Percentiles rank a stretch among this genome's conserved stretches.
Conservation (phyloP, 129 eudicot species). For the Flaveria trinervia region DNA sequence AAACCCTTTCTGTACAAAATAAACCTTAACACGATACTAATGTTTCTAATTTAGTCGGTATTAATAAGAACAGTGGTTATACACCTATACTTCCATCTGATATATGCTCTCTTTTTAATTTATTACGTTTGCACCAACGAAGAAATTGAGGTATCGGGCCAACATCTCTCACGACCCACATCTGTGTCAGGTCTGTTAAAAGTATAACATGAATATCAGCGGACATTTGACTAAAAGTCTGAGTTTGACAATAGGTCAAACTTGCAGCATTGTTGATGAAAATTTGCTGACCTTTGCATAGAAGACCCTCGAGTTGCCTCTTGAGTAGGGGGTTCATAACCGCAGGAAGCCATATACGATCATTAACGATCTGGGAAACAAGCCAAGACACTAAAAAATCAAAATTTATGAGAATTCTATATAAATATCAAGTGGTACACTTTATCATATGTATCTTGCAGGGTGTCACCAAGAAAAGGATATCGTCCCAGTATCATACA, state of each 20-base stretch:
- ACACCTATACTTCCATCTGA: constrained; percentile 28
- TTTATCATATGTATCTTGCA: constrained; percentile 92
- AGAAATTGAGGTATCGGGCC: constrained; percentile 60
- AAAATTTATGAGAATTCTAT: background rate
- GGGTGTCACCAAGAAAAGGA: constrained; percentile 88
- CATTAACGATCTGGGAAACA: constrained; percentile 64
- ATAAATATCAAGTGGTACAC: constrained; percentile 30
- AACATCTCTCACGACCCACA: constrained; percentile 42
- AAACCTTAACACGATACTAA: constrained; percentile 12
- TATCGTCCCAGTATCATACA: constrained; percentile 69
- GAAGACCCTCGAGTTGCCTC: constrained; percentile 79
- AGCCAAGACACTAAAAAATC: background rate
- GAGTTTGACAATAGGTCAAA: background rate
- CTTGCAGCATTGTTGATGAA: background rate
- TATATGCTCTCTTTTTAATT: constrained; percentile 26
- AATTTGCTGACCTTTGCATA: constrained; percentile 71
- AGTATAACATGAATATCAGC: background rate
- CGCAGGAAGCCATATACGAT: constrained; percentile 55
- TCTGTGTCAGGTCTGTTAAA: constrained; percentile 53
- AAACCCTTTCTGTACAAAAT: background rate
- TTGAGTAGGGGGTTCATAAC: constrained; percentile 61
- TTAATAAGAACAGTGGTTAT: constrained; percentile 23
- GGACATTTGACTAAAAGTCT: background rate
- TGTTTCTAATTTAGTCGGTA: constrained; percentile 29
- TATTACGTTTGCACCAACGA: constrained; percentile 72